Evolutionary conservation across 345 rosid species (phyloP).

Genomic region (Kandelia obovata): DNA sequence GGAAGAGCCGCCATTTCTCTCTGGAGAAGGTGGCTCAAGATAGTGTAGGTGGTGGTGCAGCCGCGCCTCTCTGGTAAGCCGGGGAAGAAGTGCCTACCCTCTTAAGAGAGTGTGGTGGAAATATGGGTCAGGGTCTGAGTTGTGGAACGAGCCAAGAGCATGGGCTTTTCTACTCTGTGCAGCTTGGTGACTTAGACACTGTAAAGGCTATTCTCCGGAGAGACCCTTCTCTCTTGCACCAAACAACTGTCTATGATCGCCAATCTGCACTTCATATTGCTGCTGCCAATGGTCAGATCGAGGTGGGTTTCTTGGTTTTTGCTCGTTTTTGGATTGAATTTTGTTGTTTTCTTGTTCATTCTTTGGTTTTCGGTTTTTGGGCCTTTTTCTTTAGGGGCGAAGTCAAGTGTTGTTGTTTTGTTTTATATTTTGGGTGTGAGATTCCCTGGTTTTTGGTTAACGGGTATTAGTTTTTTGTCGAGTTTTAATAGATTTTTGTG

Average conservation of each 20-base stretch:
- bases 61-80: slow-evolving; percentile 17
- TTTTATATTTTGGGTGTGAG: too few relatives aligned
- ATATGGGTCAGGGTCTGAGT: slow-evolving; percentile 92
- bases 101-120: background rate
- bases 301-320: slow-evolving; percentile 41
- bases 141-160: slow-evolving; percentile 64
- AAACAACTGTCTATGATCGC: slow-evolving; percentile 66
- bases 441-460: background rate
- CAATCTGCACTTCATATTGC: slow-evolving; percentile 81
- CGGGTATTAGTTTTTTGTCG: too few relatives aligned
- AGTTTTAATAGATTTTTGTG: slow-evolving; percentile 20
- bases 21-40: slow-evolving; percentile 25
- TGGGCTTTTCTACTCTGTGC: slow-evolving; percentile 64
- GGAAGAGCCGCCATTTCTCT: slow-evolving; percentile 18
- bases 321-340: slow-evolving; percentile 5
- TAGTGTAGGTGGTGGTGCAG: background rate
- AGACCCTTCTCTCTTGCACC: slow-evolving; percentile 52
- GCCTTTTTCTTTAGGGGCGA: background rate
- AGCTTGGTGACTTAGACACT: slow-evolving; percentile 55
- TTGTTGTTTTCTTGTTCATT: background rate
- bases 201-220: slow-evolving; percentile 43
- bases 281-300: slow-evolving; percentile 95
- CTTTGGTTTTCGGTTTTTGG: slow-evolving; percentile 2
- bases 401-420: background rate
- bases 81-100: slow-evolving; percentile 10